Base-by-base conservation (phyloP, 192 early-diverging fungal species). In the Coemansia pectinata region DNA sequence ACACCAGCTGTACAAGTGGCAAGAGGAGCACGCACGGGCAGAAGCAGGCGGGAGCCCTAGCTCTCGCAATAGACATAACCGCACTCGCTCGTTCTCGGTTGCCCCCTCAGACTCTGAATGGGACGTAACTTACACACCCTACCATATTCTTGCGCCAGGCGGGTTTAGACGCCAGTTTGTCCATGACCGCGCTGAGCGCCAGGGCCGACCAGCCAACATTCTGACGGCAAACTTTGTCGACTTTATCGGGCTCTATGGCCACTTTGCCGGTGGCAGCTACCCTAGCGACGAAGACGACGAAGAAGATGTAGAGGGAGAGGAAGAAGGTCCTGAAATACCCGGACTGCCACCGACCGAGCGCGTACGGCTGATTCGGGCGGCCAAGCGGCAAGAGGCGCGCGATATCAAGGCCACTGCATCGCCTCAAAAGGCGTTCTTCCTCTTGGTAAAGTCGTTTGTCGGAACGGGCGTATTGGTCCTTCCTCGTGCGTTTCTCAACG, bases 191-290 rank as follows among this genome's bases (percentile, higher is more conserved):
- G 93, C 93, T 11, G 74, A 82, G 29, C 77, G 82, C 36, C 83
- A 85, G 64, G 94, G 92, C 41, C 71, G 80, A 25, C 72, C 71
- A 15, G 81, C 71, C 59, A 91, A 92, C 59, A 87, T 88, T 27
- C 77, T 96, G 67, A 96, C 96, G 6, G 73, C 88, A n/a, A 96
- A 91, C 77, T 98, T 96, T 87, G 87, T 96, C 34, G 96, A 98
- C 73, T 97, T 96, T 71, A 86, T 98, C 64, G 91, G 90, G 23
- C 83, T 98, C 69, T 97, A 93, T 63, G 95, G 94, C 53, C 95
- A 93, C 73, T 98, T 95, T 85, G 96, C 92, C 33, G 96, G 95
- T 48, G 96, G 95, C 76, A 93, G 94, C 63, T 88, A 91, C 63
- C 93, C 92, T 19, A 91, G 92, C 36, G 92, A 93, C 63, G 89